phyloP scores from a whole-genome alignment of 2,329 filamentous ascomycete genomes.

The Epichloe hybrida region DNA sequence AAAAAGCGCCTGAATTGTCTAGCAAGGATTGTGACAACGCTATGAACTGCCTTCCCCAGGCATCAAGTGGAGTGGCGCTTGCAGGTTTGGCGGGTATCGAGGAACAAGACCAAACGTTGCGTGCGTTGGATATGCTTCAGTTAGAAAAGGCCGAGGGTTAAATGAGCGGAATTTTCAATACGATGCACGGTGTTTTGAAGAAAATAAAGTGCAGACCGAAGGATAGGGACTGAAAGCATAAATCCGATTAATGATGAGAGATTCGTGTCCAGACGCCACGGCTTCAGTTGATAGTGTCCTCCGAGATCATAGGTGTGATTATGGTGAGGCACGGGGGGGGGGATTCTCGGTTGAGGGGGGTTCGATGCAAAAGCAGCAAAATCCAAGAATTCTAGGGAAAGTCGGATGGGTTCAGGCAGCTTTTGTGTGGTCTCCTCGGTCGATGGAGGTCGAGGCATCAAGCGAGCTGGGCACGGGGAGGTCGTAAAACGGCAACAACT shows the following conservation, averaged over 20 bases:
- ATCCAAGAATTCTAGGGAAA: not conserved
- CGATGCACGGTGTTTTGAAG: not conserved
- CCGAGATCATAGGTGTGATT: not conserved
- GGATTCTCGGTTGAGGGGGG: too few species aligned
- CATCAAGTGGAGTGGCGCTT: conserved; percentile 2
- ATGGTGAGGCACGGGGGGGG: not conserved
- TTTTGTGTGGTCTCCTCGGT: not conserved
- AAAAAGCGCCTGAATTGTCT: not conserved
- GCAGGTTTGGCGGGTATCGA: not conserved
- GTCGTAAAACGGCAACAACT: not conserved
- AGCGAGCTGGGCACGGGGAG: not conserved
- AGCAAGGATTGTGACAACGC: not conserved
- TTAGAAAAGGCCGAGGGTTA: not conserved
- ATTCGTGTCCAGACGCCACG: not conserved
- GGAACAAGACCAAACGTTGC: not conserved
- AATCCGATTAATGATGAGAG: not conserved
- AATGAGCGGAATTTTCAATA: not conserved
- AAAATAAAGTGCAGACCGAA: not conserved
- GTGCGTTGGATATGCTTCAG: not conserved
- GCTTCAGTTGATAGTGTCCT: not conserved
- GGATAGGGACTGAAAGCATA: not conserved
- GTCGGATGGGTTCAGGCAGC: not conserved
- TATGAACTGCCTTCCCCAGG: not conserved
- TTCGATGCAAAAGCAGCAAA: not conserved
- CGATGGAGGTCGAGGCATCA: not conserved